Conservation (phyloP, 2,329 filamentous ascomycete genomes). For the Ceratocystis eucalypticola region DNA sequence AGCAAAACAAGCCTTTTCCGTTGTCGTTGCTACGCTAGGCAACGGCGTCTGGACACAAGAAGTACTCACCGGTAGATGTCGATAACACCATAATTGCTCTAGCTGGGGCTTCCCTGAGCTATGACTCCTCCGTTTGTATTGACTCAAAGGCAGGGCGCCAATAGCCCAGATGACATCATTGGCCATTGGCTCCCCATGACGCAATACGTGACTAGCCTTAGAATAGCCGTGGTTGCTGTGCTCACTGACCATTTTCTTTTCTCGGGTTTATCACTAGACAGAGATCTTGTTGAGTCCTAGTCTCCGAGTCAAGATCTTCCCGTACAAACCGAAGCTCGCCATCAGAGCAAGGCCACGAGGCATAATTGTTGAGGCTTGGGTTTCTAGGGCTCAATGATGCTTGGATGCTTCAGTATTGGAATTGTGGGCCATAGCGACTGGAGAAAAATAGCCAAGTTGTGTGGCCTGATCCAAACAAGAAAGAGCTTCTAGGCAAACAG, state of each 20-base stretch:
- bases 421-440: not conserved
- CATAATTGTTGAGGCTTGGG: not conserved
- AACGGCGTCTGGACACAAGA: not conserved
- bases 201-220: not conserved
- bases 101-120: not conserved
- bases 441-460: not conserved
- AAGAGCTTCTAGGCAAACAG: not conserved
- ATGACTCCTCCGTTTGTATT: not conserved
- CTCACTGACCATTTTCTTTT: not conserved
- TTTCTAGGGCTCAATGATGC: not conserved
- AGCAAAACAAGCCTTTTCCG: not conserved
- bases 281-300: not conserved
- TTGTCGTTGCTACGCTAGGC: not conserved
- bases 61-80: not conserved
- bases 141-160: not conserved
- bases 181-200: not conserved
- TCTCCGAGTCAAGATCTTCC: no score
- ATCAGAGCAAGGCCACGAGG: no score
- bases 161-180: not conserved
- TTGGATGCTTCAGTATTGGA: not conserved
- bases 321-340: no score
- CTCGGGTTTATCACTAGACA: not conserved
- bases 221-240: not conserved
- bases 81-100: not conserved
- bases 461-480: not conserved